Evolutionary conservation across 805 yeast genomes (phyloP).

Genomic region (Ascoidea asiatica): DNA sequence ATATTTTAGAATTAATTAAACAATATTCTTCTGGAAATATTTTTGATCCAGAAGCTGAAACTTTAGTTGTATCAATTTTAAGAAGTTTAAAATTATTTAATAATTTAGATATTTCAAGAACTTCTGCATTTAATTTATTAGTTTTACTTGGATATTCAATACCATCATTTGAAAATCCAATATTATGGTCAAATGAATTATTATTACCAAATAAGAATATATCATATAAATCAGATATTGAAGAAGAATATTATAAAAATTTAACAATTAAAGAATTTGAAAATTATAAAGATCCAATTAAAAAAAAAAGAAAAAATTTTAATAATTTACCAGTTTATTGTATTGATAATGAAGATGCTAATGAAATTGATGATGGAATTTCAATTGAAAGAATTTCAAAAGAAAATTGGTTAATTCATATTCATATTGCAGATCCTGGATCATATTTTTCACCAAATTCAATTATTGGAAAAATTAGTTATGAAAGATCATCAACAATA

Average conservation of each 20-base stretch:
- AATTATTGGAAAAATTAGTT: conserved; percentile 35
- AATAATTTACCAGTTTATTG: conserved; percentile 51
- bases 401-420: conserved; percentile 30
- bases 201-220: conserved; percentile 29
- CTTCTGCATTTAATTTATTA: conserved; percentile 39
- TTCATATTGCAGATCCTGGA: conserved; percentile 84
- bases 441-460: conserved; percentile 33
- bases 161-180: conserved; percentile 30
- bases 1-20: conserved; percentile 31
- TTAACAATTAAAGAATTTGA: conserved; percentile 14
- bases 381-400: conserved; percentile 30
- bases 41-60: conserved; percentile 30
- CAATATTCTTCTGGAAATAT: conserved; percentile 45
- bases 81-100: conserved; percentile 20
- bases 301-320: conserved; percentile 24
- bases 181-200: conserved; percentile 32
- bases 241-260: conserved; percentile 26
- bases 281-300: conserved; percentile 9
- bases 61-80: conserved; percentile 30
- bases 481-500: conserved; percentile 45
- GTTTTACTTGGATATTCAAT: conserved; percentile 9
- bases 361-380: conserved; percentile 91
- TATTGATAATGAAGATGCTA: conserved; percentile 68
- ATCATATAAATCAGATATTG: conserved; percentile 28
- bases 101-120: conserved; percentile 33